phyloP scores from a whole-genome alignment of 2,329 filamentous ascomycete genomes.

The Cytospora piceicola region DNA sequence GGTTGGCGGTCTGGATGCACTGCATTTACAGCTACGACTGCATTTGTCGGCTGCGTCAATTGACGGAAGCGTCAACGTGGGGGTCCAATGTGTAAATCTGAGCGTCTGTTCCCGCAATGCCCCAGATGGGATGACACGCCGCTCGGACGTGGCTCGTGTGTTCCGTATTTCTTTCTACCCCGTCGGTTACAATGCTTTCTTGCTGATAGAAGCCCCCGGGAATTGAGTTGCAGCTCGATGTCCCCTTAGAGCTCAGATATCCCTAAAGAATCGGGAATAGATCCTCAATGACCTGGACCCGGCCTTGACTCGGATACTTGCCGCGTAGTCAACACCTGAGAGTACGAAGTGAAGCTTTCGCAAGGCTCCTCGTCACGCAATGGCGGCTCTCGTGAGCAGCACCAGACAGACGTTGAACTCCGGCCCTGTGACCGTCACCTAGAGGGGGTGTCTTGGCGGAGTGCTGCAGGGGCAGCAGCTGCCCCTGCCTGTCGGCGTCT shows the following conservation, averaged over 20 bases:
- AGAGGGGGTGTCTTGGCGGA: constrained; percentile 21
- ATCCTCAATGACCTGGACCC: background rate
- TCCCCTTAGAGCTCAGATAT: background rate
- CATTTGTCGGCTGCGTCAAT: constrained; percentile 9
- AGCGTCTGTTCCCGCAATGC: constrained; percentile 21
- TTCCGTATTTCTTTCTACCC: background rate
- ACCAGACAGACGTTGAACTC: constrained; percentile 5
- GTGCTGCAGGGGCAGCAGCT: constrained; percentile 25
- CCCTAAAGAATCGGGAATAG: background rate
- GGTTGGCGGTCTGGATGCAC: constrained; percentile 11
- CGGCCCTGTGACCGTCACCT: background rate
- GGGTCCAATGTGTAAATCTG: constrained; percentile 26
- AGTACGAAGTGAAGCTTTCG: background rate
- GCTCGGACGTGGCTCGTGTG: constrained; percentile 2
- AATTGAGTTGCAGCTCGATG: background rate
- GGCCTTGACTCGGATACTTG: background rate
- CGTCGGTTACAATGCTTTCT: background rate
- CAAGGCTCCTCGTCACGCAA: background rate
- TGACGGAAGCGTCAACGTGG: constrained; percentile 6
- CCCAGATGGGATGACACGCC: constrained; percentile 27
- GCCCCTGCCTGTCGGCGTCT: constrained; percentile 35
- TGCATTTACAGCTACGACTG: constrained; percentile 4
- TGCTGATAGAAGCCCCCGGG: background rate
- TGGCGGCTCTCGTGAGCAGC: background rate
- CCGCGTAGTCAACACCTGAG: background rate